These are phyloP conservation scores for Phylloporus rhodoxanthus DNA, from an alignment of 768 basidiomycete genomes.

Conservation along the genomic window DNA sequence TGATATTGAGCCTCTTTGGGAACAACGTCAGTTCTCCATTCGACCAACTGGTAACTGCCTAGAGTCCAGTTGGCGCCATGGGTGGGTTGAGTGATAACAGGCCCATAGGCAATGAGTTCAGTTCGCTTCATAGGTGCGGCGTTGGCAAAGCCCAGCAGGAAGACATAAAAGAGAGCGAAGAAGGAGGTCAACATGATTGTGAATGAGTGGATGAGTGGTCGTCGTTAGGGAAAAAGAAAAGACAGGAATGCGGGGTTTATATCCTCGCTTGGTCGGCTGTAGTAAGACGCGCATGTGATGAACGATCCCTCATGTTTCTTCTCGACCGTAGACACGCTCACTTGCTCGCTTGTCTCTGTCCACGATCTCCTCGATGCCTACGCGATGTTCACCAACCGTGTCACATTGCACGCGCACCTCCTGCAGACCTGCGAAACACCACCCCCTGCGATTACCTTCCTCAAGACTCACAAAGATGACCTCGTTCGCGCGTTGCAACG, in stretches of 20 bases:
- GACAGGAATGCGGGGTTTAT: too few relatives aligned
- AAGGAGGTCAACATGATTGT: constrained; percentile 21
- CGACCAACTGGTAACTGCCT: constrained; percentile 35
- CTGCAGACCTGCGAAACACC: constrained; percentile 1
- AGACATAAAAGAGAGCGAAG: constrained; percentile 26
- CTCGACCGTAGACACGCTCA: constrained; percentile 43
- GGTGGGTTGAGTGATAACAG: constrained; percentile 38
- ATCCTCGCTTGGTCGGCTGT: too few relatives aligned
- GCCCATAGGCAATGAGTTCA: constrained; percentile 35
- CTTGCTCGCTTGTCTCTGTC: constrained; percentile 41
- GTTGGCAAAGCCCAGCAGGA: constrained; percentile 26
- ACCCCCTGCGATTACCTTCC: constrained; percentile 22
- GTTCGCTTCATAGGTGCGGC: constrained; percentile 26
- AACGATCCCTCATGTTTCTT: constrained; percentile 28
- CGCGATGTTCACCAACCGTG: constrained; percentile 41
- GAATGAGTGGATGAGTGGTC: constrained; percentile 12
- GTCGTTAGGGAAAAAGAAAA: too few relatives aligned
- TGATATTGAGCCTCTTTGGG: constrained; percentile 32
- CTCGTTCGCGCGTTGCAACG: constrained; percentile 43
- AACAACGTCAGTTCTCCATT: constrained; percentile 37
- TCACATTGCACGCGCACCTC: constrained; percentile 25
- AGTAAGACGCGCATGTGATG: too few relatives aligned
- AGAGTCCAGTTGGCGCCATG: constrained; percentile 32
- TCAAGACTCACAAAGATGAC: constrained; percentile 30
- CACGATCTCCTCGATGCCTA: constrained; percentile 64